Base-by-base conservation (phyloP, 768 basidiomycete genomes). In the Amanita phalloides region DNA sequence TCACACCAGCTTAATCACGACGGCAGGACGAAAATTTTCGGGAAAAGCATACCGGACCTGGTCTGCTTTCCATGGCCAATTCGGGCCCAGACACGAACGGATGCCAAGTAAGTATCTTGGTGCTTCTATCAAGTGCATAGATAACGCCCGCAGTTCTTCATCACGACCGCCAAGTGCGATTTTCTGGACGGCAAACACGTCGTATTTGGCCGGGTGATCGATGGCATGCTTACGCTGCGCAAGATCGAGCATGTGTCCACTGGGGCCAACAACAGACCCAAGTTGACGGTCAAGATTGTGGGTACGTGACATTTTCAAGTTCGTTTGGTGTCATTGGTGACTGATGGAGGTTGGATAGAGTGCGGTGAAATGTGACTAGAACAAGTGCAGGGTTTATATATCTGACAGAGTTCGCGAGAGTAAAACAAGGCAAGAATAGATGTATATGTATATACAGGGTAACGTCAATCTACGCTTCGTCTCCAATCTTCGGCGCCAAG, bases 221-320 rank as follows among this genome's bases (percentile, higher is more conserved):
- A 96, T 53, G 91, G 91, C 23, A 90, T 98, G 86, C 79, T 99
- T 54, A 95, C 92, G 3, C 73, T 99, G 47, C 77, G 95, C 57
- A 98, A 97, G 66, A 90, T 99, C 51, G 96, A 99, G 70, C 90
- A 93, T 57, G 91, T 97, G 0, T 79, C 93, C 7, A 97, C 92
- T 0, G 91, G 90, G 1, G 78, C 81, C 3, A 95, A 93, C 64
- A 94, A 90, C 61, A 70, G 90, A 48, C 92, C 93, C 0, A 96
- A 96, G 63, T 66, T 96, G 23, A 77, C 78, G 2, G 90, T 93
- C 9, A 93, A 90, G 66, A 88, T 96, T 49, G 82, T 81, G 9
- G 92, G 92, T 89, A 55, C 50, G 78, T 68, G 32, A 1, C 33
- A 7, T 28, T 11, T 23, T 11, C 5, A 28, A 35, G 36, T 38